Evolutionary conservation across 495 filamentous ascomycete genomes (phyloP), one percentile per base, ranked within the genome.

Genomic region (Evansstolkia leycettana): DNA sequence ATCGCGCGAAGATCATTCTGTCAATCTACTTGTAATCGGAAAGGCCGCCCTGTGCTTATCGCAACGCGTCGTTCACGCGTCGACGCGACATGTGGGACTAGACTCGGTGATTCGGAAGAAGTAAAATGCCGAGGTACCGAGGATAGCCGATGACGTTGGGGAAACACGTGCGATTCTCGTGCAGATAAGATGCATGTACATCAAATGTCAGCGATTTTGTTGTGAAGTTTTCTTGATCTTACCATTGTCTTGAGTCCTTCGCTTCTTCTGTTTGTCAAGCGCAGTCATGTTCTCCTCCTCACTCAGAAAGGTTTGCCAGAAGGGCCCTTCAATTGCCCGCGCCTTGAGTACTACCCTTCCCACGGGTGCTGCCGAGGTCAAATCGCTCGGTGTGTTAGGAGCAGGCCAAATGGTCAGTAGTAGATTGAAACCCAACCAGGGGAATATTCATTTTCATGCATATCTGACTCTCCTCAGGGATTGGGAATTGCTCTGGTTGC

Each of bases 401-500:
- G 90, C 89, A 31, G 92, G 92, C 12, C 92, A 96, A 56, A 96
- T 96, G 86, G 86, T 90, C 65, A 56, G 58, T 54, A 36, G 12
- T 11, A 2, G 11, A 16, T 11, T 1, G 15, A 2, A 31, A n/a
- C 2, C 18, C 12, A 7, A 15, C 12, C 18, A 31, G 2, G n/a
- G 24, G 43, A 23, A 23, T 9, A 23, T 23, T 23, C 20, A 23
- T 5, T 4, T 23, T 23, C n/a, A 9, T 23, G 9, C 20, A 23
- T 5, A 4, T 23, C 20, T 9, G 29, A 17, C 7, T 23, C 19
- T 14, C 27, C 23, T 38, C 46, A 96, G 90, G 90, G 92, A 40
- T 67, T 99, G 33, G 92, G 92, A 33, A 96, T 99, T 53, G 92
- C 90, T 10, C 71, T 99, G 17, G 90, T 96, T 13, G 92, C 92